Percentiles rank a stretch among this genome's conserved stretches.
Evolutionary conservation across 2,329 filamentous ascomycete genomes (phyloP).

Genomic region (Penicillium sp.): DNA sequence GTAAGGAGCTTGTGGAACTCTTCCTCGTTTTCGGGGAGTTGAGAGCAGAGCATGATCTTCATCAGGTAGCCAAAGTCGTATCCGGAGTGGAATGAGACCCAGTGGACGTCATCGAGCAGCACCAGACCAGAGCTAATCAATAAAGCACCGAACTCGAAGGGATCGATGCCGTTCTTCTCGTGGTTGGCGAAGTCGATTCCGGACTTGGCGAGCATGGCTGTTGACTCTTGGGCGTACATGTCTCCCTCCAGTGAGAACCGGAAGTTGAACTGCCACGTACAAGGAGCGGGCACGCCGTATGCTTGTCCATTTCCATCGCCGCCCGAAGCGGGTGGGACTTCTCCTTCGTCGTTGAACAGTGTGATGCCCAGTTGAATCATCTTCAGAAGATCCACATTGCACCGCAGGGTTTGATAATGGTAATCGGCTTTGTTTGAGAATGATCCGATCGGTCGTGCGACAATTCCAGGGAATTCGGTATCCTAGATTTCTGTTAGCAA

Average conservation of each 20-base stretch:
- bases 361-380: slow-evolving; percentile 97
- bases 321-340: slow-evolving; percentile 74
- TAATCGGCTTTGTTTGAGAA: slow-evolving; percentile 97
- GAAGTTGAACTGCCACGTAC: slow-evolving; percentile 99
- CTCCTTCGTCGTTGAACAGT: slow-evolving; percentile 86
- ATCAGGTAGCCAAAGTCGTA: slow-evolving; percentile 98
- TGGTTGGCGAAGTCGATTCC: slow-evolving; percentile 90
- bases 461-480: slow-evolving; percentile 97
- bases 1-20: slow-evolving; percentile 88
- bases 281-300: slow-evolving; percentile 66
- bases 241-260: slow-evolving; percentile 91
- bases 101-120: slow-evolving; percentile 82
- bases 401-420: slow-evolving; percentile 95
- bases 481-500: slow-evolving; percentile 61
- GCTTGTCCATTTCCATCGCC: slow-evolving; percentile 53
- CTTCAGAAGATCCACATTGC: slow-evolving; percentile 95
- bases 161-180: slow-evolving; percentile 86
- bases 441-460: slow-evolving; percentile 89
- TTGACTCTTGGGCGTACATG: slow-evolving; percentile 97
- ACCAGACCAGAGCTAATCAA: slow-evolving; percentile 91
- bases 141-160: slow-evolving; percentile 81
- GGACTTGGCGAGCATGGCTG: slow-evolving; percentile 83
- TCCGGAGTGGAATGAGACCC: slow-evolving; percentile 96
- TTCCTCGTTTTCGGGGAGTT: slow-evolving; percentile 83
- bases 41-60: slow-evolving; percentile 83